Conservation (phyloP, 2,329 filamentous ascomycete species). For the Cordyceps farinosa region DNA sequence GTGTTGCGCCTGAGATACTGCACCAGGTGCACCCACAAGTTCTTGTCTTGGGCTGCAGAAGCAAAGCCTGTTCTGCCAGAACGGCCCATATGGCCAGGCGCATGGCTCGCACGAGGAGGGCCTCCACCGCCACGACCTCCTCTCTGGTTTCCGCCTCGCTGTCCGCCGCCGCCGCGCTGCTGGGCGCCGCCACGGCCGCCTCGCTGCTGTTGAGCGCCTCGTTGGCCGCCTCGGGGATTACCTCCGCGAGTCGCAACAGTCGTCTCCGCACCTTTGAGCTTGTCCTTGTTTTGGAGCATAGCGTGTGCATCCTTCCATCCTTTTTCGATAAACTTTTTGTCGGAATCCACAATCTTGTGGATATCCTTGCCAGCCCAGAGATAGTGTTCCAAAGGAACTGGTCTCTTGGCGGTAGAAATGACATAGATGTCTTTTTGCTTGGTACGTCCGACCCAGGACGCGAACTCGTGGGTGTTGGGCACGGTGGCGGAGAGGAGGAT, state of each 20-base stretch:
- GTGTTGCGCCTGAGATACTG: slow-evolving; percentile 84
- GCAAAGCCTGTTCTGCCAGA: slow-evolving; percentile 81
- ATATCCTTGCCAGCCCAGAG: slow-evolving; percentile 93
- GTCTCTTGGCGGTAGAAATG: slow-evolving; percentile 93
- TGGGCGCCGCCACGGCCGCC: slow-evolving; percentile 43
- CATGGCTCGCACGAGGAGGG: slow-evolving; percentile 56
- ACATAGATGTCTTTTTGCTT: slow-evolving; percentile 99
- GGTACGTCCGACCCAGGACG: slow-evolving; percentile 95
- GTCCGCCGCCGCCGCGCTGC: slow-evolving; percentile 49
- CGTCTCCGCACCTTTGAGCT: slow-evolving; percentile 49
- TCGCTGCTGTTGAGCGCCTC: slow-evolving; percentile 38
- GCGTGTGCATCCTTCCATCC: slow-evolving; percentile 95
- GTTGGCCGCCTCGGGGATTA: slow-evolving; percentile 33
- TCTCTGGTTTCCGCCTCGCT: slow-evolving; percentile 51
- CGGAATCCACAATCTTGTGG: slow-evolving; percentile 88
- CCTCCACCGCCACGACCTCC: slow-evolving; percentile 49
- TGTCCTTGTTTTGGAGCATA: slow-evolving; percentile 77
- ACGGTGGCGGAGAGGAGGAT: slow-evolving; percentile 95
- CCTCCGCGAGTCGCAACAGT: slow-evolving; percentile 37
- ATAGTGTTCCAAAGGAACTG: slow-evolving; percentile 92
- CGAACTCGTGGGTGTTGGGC: slow-evolving; percentile 95
- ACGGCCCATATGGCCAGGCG: slow-evolving; percentile 82
- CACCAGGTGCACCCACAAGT: slow-evolving; percentile 93
- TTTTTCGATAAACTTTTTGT: slow-evolving; percentile 86
- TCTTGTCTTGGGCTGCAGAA: slow-evolving; percentile 90